phyloP scores from a whole-genome alignment of 2,329 filamentous ascomycete genomes.

The Pleurostoma richardsiae region DNA sequence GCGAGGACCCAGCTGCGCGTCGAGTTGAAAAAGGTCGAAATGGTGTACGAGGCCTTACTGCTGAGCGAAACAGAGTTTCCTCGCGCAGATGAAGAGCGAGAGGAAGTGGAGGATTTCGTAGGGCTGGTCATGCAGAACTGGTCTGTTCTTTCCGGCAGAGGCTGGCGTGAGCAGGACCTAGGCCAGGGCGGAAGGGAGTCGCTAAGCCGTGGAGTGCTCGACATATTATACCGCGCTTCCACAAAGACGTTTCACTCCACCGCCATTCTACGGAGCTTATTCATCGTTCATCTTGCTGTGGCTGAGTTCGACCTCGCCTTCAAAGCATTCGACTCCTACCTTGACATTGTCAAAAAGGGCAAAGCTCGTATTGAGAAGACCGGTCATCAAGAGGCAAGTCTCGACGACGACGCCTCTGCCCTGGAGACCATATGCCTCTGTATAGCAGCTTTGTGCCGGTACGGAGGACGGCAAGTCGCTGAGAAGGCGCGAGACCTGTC shows the following conservation, averaged over 20 bases:
- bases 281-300: constrained; percentile 79
- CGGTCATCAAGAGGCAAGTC: constrained; percentile 61
- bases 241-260: constrained; percentile 96
- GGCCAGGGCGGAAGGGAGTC: constrained; percentile 75
- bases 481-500: constrained; percentile 74
- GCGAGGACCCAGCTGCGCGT: constrained; percentile 60
- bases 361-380: constrained; percentile 80
- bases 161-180: constrained; percentile 76
- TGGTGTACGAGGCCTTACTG: constrained; percentile 72
- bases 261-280: constrained; percentile 77
- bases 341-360: constrained; percentile 79
- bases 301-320: constrained; percentile 91
- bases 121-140: constrained; percentile 80
- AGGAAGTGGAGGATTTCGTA: constrained; percentile 78
- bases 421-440: constrained; percentile 76
- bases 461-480: constrained; percentile 68
- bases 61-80: constrained; percentile 80
- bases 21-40: constrained; percentile 76
- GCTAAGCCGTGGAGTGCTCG: constrained; percentile 71
- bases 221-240: constrained; percentile 84
- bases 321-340: constrained; percentile 86
- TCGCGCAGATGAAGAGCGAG: constrained; percentile 71
- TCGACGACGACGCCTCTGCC: constrained; percentile 75
- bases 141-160: constrained; percentile 71
- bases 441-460: constrained; percentile 75